Base-by-base conservation (phyloP, 306 rosid species). In the Luffa acutangula region DNA sequence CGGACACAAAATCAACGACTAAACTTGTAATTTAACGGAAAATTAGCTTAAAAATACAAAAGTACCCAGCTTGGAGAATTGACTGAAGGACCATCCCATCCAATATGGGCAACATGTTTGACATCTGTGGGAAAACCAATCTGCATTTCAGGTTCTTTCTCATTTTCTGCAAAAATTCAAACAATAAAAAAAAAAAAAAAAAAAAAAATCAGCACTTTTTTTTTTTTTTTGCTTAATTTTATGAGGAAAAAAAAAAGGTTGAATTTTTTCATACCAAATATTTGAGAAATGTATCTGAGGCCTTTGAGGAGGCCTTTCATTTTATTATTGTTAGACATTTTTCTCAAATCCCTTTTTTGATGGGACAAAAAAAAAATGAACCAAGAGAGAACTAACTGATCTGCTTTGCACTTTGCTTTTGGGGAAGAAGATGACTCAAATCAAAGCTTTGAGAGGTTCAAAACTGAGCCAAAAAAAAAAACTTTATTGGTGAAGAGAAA, bases 261-360 rank as follows among this genome's bases (percentile, higher is more conserved):
- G 0, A 45, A 9, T 53, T 13, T 25, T 21, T 31, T 79, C 92
- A 1, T 82, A 92, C 99, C 99, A 88, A 93, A 96, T 54, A 96
- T 90, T 52, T 96, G 97, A 84, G 97, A 91, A 66, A 93, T 93
- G 83, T 91, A 90, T 89, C 97, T 89, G 2, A 96, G 83, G 59
- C 99, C 98, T 81, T 89, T 96, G 4, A 96, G 83, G 72, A 96
- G 87, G 72, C 99, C 94, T 88, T 96, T 96, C 97, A 96, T 85
- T 89, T 96, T 95, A 53, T 96, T 95, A 53, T 83, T 85, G 81
- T 76, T 84, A 37, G 96, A 80, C 96, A 89, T 92, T 43, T 58
- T 75, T 43, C 18, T 64, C 5, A n/a, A 3, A 17, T 17, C 20
- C 17, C 10, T 2, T 62, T 33, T 4, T 33, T 34, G 2, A 64